Evolutionary conservation across 1,284 basidiomycete genomes (phyloP).

Genomic region (Acaromyces ingoldii): DNA sequence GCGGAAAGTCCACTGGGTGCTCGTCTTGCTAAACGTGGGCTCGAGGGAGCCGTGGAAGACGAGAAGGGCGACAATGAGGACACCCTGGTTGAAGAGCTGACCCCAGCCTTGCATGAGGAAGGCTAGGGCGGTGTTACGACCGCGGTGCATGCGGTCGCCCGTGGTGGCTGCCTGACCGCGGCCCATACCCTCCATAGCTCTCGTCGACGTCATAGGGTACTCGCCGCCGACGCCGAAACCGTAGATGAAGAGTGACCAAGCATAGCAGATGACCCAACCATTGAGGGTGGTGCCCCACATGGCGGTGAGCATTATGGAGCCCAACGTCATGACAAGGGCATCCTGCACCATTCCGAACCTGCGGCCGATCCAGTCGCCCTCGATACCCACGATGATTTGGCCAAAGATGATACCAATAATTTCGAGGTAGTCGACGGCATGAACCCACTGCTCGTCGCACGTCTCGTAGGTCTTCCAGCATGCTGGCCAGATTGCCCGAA

Average conservation of each 20-base stretch:
- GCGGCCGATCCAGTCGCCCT: conserved; percentile 60
- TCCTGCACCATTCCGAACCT: conserved; percentile 56
- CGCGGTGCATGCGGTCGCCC: conserved; percentile 58
- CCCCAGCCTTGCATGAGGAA: conserved; percentile 59
- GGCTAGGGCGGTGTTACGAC: conserved; percentile 57
- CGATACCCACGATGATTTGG: conserved; percentile 58
- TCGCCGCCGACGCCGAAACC: conserved; percentile 56
- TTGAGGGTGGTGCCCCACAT: conserved; percentile 57
- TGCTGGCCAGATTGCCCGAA: conserved; percentile 56
- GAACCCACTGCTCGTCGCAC: conserved; percentile 55
- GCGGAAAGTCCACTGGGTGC: conserved; percentile 58
- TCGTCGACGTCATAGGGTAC: conserved; percentile 59
- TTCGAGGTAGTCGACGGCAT: conserved; percentile 55
- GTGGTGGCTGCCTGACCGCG: conserved; percentile 52
- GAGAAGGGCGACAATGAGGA: conserved; percentile 57
- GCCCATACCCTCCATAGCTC: conserved; percentile 55
- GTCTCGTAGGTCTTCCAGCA: conserved; percentile 56
- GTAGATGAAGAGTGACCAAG: conserved; percentile 56
- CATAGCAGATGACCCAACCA: conserved; percentile 60
- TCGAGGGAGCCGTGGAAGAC: conserved; percentile 55
- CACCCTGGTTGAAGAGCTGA: conserved; percentile 57
- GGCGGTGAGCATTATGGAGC: conserved; percentile 58
- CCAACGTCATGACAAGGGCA: conserved; percentile 53
- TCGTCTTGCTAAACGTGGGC: conserved; percentile 53
- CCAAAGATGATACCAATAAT: conserved; percentile 58